phyloP scores from a whole-genome alignment of 176 grass and related monocot species.

The Tillandsia fasciculata region DNA sequence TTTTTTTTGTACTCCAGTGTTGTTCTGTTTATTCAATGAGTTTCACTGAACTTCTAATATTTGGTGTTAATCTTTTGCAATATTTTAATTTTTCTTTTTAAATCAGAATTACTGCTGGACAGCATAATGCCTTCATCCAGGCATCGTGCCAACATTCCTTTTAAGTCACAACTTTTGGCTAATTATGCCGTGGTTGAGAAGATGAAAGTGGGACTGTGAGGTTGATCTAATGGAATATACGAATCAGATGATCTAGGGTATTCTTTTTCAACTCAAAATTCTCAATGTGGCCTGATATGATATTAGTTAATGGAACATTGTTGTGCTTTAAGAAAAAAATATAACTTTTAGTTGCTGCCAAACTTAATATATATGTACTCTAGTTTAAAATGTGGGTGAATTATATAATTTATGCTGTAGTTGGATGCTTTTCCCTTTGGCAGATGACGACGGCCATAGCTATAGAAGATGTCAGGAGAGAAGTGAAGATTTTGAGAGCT shows the following conservation, averaged over 20 bases:
- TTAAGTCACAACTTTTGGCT: too few species aligned
- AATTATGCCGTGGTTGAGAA: not conserved
- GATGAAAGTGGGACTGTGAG: slow-evolving; percentile 11
- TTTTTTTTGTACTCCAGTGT: not conserved
- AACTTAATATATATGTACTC: not conserved
- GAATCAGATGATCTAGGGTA: too few species aligned
- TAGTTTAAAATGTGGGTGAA: not conserved
- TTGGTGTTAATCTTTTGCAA: too few species aligned
- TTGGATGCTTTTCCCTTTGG: slow-evolving; percentile 15
- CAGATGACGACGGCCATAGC: slow-evolving; percentile 89
- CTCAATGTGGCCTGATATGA: not conserved
- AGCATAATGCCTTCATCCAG: too few species aligned
- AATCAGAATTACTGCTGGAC: too few species aligned
- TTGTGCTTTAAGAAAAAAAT: slow-evolving; percentile 1
- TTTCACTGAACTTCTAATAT: too few species aligned
- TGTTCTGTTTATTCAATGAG: not conserved
- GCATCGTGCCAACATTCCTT: too few species aligned
- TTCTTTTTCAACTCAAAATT: too few species aligned
- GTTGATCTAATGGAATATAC: not conserved
- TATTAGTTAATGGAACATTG: not conserved
- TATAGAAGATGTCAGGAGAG: slow-evolving; percentile 75
- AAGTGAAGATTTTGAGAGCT: slow-evolving; percentile 79
- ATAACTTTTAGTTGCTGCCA: not conserved
- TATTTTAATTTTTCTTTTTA: too few species aligned
- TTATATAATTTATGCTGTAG: slow-evolving; percentile 4